Percentiles rank a stretch among this genome's conserved stretches.
phyloP scores from a whole-genome alignment of 352 stramenopile genomes.

The Phytophthora brassicae region DNA sequence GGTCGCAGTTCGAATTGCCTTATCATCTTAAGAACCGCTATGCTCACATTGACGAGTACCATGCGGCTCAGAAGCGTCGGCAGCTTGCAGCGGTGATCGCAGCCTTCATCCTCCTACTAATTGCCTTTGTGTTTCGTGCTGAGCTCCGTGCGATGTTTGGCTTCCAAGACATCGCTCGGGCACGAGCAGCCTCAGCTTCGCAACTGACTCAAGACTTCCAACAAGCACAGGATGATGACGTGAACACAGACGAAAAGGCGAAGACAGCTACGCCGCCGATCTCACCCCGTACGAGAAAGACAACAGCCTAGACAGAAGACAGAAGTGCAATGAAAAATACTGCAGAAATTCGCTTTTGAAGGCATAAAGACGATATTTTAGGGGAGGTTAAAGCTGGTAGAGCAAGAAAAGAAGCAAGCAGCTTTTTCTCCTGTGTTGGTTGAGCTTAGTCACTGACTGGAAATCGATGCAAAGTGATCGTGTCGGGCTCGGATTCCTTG shows the following conservation, averaged over 20 bases:
- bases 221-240: constrained; percentile 21
- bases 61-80: constrained; percentile 47
- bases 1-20: constrained; percentile 91
- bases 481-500: not conserved
- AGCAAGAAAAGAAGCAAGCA: constrained; percentile 11
- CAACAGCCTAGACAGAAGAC: constrained; percentile 17
- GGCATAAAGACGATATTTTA: constrained; percentile 19
- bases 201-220: constrained; percentile 62
- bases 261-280: not conserved
- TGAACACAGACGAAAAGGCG: not conserved
- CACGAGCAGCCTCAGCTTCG: constrained; percentile 62
- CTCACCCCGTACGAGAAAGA: constrained; percentile 6
- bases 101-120: constrained; percentile 37
- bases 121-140: constrained; percentile 55
- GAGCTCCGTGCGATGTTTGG: constrained; percentile 59
- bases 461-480: not conserved
- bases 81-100: constrained; percentile 40
- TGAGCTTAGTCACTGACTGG: constrained; percentile 1
- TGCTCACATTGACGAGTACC: constrained; percentile 81
- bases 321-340: constrained; percentile 14
- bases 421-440: not conserved
- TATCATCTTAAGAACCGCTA: constrained; percentile 88
- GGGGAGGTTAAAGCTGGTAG: constrained; percentile 21
- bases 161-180: constrained; percentile 69
- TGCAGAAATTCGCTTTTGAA: not conserved